Percentiles rank a stretch among this genome's conserved stretches.
Evolutionary conservation across 352 stramenopile genomes (phyloP).

Genomic region (Pythium graminicola): DNA sequence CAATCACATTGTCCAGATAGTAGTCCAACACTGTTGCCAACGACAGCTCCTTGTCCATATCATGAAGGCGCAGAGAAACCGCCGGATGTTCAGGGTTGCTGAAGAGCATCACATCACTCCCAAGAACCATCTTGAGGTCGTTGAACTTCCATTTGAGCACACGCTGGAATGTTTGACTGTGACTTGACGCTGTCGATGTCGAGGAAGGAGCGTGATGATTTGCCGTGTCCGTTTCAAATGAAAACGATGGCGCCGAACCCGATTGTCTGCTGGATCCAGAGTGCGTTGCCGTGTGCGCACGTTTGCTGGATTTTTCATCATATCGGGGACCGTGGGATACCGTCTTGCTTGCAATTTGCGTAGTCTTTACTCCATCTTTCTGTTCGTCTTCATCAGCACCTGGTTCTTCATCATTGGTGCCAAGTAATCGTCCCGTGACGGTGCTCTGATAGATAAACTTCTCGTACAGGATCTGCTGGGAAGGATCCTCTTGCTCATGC

Average conservation of each 20-base stretch:
- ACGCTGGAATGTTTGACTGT: slow-evolving; percentile 51
- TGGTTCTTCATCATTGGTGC: not conserved
- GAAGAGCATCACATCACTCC: slow-evolving; percentile 78
- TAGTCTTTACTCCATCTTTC: not conserved
- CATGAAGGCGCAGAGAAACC: slow-evolving; percentile 77
- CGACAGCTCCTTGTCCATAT: slow-evolving; percentile 82
- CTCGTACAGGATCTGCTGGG: slow-evolving; percentile 63
- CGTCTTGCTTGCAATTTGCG: slow-evolving; percentile 6
- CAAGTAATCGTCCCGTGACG: slow-evolving; percentile 27
- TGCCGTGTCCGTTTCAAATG: slow-evolving; percentile 7
- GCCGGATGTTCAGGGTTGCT: slow-evolving; percentile 78
- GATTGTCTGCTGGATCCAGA: not conserved
- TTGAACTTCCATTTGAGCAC: slow-evolving; percentile 85
- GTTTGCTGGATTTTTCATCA: slow-evolving; percentile 4
- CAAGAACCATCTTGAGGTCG: slow-evolving; percentile 83
- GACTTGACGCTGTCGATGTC: slow-evolving; percentile 12
- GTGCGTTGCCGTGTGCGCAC: not conserved
- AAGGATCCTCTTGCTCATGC: slow-evolving; percentile 35
- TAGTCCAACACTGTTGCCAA: slow-evolving; percentile 79
- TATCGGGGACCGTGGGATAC: not conserved
- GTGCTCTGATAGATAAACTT: slow-evolving; percentile 86
- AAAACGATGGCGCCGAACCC: slow-evolving; percentile 5
- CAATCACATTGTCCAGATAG: slow-evolving; percentile 85
- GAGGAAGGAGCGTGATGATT: slow-evolving; percentile 9
- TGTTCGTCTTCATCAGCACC: not conserved